Evolutionary conservation across 2,329 filamentous ascomycete genomes (phyloP).

Genomic region (Amphichorda felina): DNA sequence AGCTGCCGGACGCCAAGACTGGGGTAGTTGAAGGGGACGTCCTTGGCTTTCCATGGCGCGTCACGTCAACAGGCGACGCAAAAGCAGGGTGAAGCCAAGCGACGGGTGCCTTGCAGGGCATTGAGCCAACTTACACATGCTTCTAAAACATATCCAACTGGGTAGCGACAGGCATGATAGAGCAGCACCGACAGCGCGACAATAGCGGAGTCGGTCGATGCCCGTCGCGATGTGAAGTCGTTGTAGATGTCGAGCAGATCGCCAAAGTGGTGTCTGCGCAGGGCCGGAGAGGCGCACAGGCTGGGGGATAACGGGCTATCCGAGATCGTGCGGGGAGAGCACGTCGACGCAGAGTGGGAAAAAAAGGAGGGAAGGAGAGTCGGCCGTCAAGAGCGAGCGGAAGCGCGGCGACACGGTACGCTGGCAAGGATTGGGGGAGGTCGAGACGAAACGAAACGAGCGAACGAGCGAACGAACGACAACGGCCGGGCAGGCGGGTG

Average conservation of each 20-base stretch:
- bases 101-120: neutral
- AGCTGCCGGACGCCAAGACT: conserved; percentile 22
- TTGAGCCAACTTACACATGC: conserved; percentile 25
- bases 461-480: neutral
- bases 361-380: neutral
- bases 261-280: neutral
- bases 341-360: neutral
- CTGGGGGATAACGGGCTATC: neutral
- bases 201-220: conserved; percentile 4
- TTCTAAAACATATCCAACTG: conserved; percentile 26
- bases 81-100: neutral
- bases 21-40: conserved; percentile 13
- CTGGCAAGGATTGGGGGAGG: neutral
- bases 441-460: neutral
- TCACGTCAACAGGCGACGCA: neutral
- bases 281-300: neutral
- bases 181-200: conserved; percentile 16
- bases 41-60: conserved; percentile 8
- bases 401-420: neutral
- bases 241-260: neutral
- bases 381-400: no score
- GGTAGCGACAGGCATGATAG: conserved; percentile 19
- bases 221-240: neutral
- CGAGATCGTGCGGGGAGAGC: neutral
- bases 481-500: neutral